Evolutionary conservation across 2,329 filamentous ascomycete genomes (phyloP).

Genomic region (Thelonectria blattea): DNA sequence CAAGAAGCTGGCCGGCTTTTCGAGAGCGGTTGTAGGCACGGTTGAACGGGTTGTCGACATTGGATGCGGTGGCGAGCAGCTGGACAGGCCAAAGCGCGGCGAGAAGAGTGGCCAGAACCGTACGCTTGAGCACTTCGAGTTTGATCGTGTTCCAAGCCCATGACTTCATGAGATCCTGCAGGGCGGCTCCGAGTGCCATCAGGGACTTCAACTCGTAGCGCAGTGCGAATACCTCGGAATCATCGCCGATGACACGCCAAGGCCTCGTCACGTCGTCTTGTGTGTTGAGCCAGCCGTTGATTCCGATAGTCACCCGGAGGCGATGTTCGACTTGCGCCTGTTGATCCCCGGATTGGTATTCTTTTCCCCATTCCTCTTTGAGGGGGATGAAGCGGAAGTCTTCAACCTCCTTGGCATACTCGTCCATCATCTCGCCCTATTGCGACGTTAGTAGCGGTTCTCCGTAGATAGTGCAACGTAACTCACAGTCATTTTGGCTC

Average conservation of each 20-base stretch:
- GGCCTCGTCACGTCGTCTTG: slow-evolving; percentile 79
- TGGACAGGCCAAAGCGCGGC: slow-evolving; percentile 74
- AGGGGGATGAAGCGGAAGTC: slow-evolving; percentile 83
- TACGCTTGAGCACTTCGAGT: slow-evolving; percentile 75
- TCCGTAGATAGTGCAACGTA: too few relatives aligned
- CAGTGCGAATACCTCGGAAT: slow-evolving; percentile 82
- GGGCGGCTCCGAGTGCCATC: slow-evolving; percentile 74
- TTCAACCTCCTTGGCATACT: slow-evolving; percentile 85
- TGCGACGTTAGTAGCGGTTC: background rate
- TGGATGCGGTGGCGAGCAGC: slow-evolving; percentile 68
- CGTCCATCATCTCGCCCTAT: slow-evolving; percentile 81
- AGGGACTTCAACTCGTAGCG: slow-evolving; percentile 83
- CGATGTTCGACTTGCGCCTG: slow-evolving; percentile 50
- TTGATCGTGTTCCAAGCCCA: slow-evolving; percentile 79
- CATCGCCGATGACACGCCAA: slow-evolving; percentile 75
- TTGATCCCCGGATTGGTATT: slow-evolving; percentile 25
- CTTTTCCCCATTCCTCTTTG: slow-evolving; percentile 50
- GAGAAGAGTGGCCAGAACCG: slow-evolving; percentile 71
- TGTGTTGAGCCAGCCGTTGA: slow-evolving; percentile 83
- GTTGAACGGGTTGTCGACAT: slow-evolving; percentile 83
- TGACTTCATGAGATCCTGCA: slow-evolving; percentile 73
- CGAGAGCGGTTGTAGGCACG: slow-evolving; percentile 78
- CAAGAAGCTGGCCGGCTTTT: slow-evolving; percentile 80
- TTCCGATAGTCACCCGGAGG: slow-evolving; percentile 81
- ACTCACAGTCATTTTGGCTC: slow-evolving; percentile 70